Conservation (phyloP, 352 stramenopile genomes). For the Thalassiosira hispida region DNA sequence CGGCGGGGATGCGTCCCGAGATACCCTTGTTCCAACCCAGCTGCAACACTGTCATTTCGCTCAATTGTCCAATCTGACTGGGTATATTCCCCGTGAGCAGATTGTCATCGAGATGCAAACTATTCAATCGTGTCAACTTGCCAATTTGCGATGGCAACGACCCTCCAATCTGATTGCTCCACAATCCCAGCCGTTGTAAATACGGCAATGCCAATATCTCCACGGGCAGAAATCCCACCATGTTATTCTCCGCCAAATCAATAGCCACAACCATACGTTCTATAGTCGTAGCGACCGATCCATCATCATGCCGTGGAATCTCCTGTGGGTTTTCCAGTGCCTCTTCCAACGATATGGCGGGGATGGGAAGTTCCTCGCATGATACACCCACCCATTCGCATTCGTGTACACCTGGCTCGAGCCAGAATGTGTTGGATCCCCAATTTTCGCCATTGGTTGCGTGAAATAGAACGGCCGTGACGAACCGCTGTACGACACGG, state of each 20-base stretch:
- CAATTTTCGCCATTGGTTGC: slow-evolving; percentile 43
- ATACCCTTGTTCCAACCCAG: slow-evolving; percentile 37
- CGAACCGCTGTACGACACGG: slow-evolving; percentile 56
- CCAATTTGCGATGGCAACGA: slow-evolving; percentile 39
- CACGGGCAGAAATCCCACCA: slow-evolving; percentile 35
- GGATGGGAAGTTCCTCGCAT: slow-evolving; percentile 45
- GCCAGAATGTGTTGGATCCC: slow-evolving; percentile 32
- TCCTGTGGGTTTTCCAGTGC: slow-evolving; percentile 19
- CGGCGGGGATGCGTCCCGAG: slow-evolving; percentile 38
- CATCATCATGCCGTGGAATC: slow-evolving; percentile 27
- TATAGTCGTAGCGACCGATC: slow-evolving; percentile 18
- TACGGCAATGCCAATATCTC: slow-evolving; percentile 46
- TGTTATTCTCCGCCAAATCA: slow-evolving; percentile 55
- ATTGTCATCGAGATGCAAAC: slow-evolving; percentile 52
- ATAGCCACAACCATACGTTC: slow-evolving; percentile 53
- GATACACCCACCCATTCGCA: slow-evolving; percentile 51
- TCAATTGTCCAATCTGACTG: slow-evolving; percentile 33
- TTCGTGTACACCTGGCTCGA: slow-evolving; percentile 46
- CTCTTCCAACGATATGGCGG: slow-evolving; percentile 27
- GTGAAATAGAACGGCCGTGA: slow-evolving; percentile 48
- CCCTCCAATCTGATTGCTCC: slow-evolving; percentile 50
- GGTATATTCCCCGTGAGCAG: slow-evolving; percentile 45
- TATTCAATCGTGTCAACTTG: slow-evolving; percentile 30
- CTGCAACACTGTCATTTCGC: slow-evolving; percentile 37
- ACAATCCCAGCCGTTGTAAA: slow-evolving; percentile 46